Evolutionary conservation across 176 grass and related monocot genomes (phyloP), one percentile per base, ranked within the genome.

Genomic region (Aegilops longissima): DNA sequence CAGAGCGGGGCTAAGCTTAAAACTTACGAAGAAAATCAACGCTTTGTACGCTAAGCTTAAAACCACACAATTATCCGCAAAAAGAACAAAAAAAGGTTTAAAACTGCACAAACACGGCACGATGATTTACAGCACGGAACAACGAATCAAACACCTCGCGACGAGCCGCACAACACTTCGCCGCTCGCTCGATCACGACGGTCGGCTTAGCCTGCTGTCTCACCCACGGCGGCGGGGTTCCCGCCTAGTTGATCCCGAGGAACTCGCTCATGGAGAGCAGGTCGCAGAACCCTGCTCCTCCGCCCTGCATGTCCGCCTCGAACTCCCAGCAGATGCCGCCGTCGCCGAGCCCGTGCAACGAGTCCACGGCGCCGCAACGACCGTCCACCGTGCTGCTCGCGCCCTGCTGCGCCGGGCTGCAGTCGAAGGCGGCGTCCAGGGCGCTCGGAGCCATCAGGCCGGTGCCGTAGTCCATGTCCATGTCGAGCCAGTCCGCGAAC

Each of bases 401-500:
- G 1, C 62, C 88, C 54, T 79, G 65, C 54, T 79, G 65, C 9
- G n/a, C 39, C n/a, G 87, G 36, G 33, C 67, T 84, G 44, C 68
- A 8, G 80, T 79, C 80, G 61, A 80, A 91, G 68, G 78, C 76
- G 8, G 30, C 71, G 82, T 77, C 86, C 39, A 81, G n/a, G 25
- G 45, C 14, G 6, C 82, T 61, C 27, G 83, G 85, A 14, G 63
- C 56, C 62, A 39, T 64, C 49, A 91, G 88, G 71, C 63, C 9
- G 35, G 77, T 91, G 49, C 76, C 73, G 80, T 91, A 90, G 90
- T 92, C 92, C 75, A 86, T 88, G 81, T 88, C 84, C 75, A 86
- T 88, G 81, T 88, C 84, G 64, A 98, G 25, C 97, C 97, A 98
- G 90, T 96, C 97, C 17, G 92, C 89, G 87, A 98, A 98, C 64